A percentile compares a stretch with the other conserved stretches of the same genome.
Conservation (phyloP, 768 basidiomycete genomes). For the Lactarius pseudohatsudake region DNA sequence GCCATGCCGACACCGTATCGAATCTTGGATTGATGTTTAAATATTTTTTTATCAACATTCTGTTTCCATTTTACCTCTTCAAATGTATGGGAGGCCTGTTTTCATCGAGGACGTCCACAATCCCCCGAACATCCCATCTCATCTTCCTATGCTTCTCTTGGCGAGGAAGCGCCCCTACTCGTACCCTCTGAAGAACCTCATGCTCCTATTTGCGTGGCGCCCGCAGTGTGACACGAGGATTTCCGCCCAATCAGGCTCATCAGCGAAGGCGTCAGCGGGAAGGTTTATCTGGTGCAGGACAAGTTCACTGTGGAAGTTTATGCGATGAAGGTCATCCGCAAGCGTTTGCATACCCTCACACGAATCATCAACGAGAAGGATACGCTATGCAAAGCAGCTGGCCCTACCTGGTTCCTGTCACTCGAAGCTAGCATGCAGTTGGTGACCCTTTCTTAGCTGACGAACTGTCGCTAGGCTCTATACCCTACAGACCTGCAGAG, state of each 20-base stretch:
- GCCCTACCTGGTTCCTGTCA: slow-evolving; percentile 22
- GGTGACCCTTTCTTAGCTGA: background rate
- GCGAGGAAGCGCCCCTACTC: slow-evolving; percentile 20
- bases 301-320: slow-evolving; percentile 11
- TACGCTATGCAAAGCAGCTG: slow-evolving; percentile 17
- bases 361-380: slow-evolving; percentile 24
- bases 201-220: background rate
- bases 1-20: slow-evolving; percentile 3
- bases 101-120: background rate
- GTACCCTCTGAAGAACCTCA: background rate
- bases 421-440: slow-evolving; percentile 26
- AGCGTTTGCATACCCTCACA: slow-evolving; percentile 16
- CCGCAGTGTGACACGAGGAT: slow-evolving; percentile 9
- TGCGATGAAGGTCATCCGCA: slow-evolving; percentile 27
- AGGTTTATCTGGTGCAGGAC: slow-evolving; percentile 26
- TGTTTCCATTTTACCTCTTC: background rate
- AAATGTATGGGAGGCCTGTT: slow-evolving; percentile 6
- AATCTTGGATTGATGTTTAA: slow-evolving; percentile 12
- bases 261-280: slow-evolving; percentile 26
- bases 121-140: background rate
- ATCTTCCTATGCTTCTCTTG: slow-evolving; percentile 9
- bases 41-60: background rate
- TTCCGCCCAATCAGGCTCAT: slow-evolving; percentile 24
- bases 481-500: slow-evolving; percentile 23
- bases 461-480: slow-evolving; percentile 9